These are phyloP conservation scores for Zelopaecilomyces penicillatus DNA, from an alignment of 2,329 filamentous ascomycete species.

Conservation along the genomic window DNA sequence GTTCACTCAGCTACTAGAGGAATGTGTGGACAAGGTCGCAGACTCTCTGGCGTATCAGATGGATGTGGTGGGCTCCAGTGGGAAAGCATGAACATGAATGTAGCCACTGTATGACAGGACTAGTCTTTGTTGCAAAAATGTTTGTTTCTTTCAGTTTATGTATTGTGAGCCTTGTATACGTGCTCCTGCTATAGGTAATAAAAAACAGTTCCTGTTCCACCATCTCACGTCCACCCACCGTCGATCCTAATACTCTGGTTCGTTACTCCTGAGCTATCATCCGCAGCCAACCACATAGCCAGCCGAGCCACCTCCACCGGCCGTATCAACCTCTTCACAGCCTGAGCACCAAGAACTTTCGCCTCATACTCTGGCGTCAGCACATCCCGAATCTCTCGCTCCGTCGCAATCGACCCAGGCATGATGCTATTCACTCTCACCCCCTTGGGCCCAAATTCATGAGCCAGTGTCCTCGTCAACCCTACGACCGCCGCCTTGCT, in stretches of 20 bases:
- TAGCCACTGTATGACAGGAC: not conserved
- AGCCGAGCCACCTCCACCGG: slow-evolving; percentile 38
- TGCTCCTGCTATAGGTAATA: not conserved
- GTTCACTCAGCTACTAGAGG: slow-evolving; percentile 27
- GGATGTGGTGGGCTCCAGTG: slow-evolving; percentile 6
- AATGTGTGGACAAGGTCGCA: slow-evolving; percentile 24
- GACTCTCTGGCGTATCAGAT: slow-evolving; percentile 2
- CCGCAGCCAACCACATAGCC: slow-evolving; percentile 36
- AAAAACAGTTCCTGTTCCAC: not conserved
- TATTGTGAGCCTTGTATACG: too few relatives aligned
- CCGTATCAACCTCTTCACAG: slow-evolving; percentile 31
- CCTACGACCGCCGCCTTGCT: slow-evolving; percentile 48
- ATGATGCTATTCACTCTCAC: slow-evolving; percentile 43
- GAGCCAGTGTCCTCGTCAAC: slow-evolving; percentile 46
- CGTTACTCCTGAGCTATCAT: slow-evolving; percentile 24
- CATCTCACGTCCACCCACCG: slow-evolving; percentile 6
- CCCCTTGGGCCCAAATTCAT: slow-evolving; percentile 40
- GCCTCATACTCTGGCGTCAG: slow-evolving; percentile 33
- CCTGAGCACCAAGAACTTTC: slow-evolving; percentile 31
- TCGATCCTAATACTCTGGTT: slow-evolving; percentile 8
- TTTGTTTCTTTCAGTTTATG: too few relatives aligned
- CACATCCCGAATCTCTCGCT: slow-evolving; percentile 34
- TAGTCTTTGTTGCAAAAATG: too few relatives aligned
- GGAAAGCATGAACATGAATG: not conserved
- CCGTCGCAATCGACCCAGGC: slow-evolving; percentile 39